Evolutionary conservation across 2,329 filamentous ascomycete species (phyloP), one percentile per base, ranked within the genome.

Genomic region (Diaporthe citrichinensis): DNA sequence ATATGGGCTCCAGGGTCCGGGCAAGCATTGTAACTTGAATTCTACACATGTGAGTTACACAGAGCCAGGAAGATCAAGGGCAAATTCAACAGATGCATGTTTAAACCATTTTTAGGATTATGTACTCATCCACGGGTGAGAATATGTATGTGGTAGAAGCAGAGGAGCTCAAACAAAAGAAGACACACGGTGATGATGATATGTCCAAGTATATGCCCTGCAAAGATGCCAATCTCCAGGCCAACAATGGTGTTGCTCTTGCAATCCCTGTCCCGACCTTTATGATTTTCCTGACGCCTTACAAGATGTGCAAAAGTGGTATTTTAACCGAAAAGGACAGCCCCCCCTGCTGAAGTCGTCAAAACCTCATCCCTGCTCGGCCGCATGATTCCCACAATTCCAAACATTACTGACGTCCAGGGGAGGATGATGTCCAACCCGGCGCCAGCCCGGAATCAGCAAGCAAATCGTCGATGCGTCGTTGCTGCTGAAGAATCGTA

Each of bases 361-460:
- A 53, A 41, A 73, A 25, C 46, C 71, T 46, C 34, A 55, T 65
- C 71, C 71, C 36, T 65, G 65, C 65, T 55, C 58, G 34, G 17
- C 28, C 46, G 68, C 41, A 44, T 57, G n/a, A 36, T 62, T 39
- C 20, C 57, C 57, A 34, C 46, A 51, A 65, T 76, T 62, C 55
- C 72, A 76, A 62, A 65, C 39, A 74, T 76, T 74, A 74, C 65
- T 71, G 74, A 61, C 25, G 39, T 23, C 57, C 62, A 65, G 39
- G 74, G 62, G 57, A 57, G 28, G 23, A 41, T 49, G 36, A 49
- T n/a, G 39, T 51, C 55, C 71, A 74, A 65, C 65, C 49, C 69
- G 57, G 57, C 65, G 49, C 71, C 65, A 74, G 74, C 57, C 71
- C 65, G 57, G 41, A 57, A 62, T 59, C 57, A 53, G 46, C 71